Base-by-base conservation (phyloP, 768 basidiomycete species). In the Leccinum imitatum region DNA sequence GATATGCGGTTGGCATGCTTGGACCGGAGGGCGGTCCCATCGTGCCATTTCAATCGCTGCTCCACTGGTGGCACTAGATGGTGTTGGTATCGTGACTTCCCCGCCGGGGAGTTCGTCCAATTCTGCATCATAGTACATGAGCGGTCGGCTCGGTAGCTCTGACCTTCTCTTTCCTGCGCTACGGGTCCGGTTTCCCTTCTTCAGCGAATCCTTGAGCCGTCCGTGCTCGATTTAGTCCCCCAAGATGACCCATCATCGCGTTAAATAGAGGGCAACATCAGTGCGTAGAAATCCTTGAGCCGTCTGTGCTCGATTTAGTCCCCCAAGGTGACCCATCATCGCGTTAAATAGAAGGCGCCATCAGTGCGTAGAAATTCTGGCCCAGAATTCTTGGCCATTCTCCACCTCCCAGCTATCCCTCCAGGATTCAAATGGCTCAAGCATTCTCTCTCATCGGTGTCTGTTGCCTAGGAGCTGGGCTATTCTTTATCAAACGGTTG, bases 381-480 rank as follows among this genome's bases (percentile, higher is more conserved):
- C n/a, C 9, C n/a, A n/a, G n/a, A 19, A 44, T n/a, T 19, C 10
- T 19, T 4, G 2, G 41, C n/a, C n/a, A 44, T 44, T 10, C 17
- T 10, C 47, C 9, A 50, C 50, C 25, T 15, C 17, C 3, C 25
- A 50, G 15, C 8, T 15, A 9, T 27, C 48, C 19, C 7, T 14
- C 3, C 6, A 50, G 21, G 14, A 23, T 30, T 9, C 30, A 30
- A 7, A 53, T 53, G 35, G 8, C 6, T 21, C 35, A 52, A 11
- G 0, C 6, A 52, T 7, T 17, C 3, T 33, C 30, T 19, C 8
- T 52, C 17, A 3, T 69, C 8, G 2, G 31, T 17, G 17, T 58
- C 56, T 68, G 58, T 37, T 50, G 61, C 56, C 54, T 76, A 61
- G 59, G 65, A 44, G 56, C 50, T 50, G 66, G 47, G 8, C 4